Evolutionary conservation across 495 filamentous ascomycete species (phyloP).

Genomic region (Lasiosphaeria ovina): DNA sequence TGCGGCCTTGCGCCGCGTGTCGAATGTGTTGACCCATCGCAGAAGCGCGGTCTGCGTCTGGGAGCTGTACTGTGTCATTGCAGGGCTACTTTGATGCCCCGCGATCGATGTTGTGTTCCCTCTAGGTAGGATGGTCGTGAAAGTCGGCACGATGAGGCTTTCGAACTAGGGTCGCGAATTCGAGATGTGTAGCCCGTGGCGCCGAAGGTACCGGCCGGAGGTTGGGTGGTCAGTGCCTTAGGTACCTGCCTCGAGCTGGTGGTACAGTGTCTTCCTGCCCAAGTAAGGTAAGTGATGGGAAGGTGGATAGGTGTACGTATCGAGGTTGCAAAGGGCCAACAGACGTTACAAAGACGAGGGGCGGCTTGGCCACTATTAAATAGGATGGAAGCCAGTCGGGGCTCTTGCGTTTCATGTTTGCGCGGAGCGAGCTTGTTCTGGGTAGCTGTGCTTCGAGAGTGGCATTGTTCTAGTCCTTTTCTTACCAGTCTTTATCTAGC

Average conservation of each 20-base stretch:
- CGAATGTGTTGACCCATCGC: conserved; percentile 45
- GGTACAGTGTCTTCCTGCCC: too few relatives aligned
- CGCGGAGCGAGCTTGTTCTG: conserved; percentile 13
- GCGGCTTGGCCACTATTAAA: too few relatives aligned
- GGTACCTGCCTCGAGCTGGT: too few relatives aligned
- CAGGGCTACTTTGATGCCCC: not conserved
- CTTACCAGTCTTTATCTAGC: not conserved
- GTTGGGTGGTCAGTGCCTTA: too few relatives aligned
- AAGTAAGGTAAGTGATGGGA: too few relatives aligned
- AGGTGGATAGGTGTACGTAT: too few relatives aligned
- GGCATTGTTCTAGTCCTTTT: conserved; percentile 25
- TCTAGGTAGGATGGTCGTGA: too few relatives aligned
- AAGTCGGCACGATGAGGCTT: conserved; percentile 2
- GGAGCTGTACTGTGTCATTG: conserved; percentile 30
- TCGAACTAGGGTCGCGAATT: not conserved
- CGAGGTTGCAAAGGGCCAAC: too few relatives aligned
- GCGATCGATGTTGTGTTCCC: too few relatives aligned
- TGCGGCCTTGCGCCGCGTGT: conserved; percentile 31
- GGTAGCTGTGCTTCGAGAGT: conserved; percentile 10
- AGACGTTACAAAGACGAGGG: too few relatives aligned
- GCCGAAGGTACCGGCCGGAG: too few relatives aligned
- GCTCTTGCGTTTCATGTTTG: conserved; percentile 26
- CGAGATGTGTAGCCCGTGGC: not conserved
- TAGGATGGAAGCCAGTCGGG: conserved; percentile 1
- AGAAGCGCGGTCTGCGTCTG: conserved; percentile 41